Evolutionary conservation across 371 early-diverging fungal species (phyloP), one percentile per base, ranked within the genome.

Genomic region (Mucor indicus): DNA sequence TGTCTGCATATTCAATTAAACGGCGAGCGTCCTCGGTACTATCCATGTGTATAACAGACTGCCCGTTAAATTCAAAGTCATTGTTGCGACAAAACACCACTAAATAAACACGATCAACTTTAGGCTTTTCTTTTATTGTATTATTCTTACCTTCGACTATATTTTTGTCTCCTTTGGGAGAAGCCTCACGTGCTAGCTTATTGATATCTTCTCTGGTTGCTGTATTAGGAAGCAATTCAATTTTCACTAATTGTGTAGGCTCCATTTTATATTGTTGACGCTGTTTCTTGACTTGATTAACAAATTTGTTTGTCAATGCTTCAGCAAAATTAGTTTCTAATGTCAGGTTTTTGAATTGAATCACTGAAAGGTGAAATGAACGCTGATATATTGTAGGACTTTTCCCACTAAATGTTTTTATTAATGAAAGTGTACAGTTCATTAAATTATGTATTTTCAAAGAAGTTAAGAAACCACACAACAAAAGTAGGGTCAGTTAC

Each of bases 141-240:
- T 19, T 2, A 5, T 19, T 3, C 52, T 48, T 48, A 52, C 62
- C 22, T n/a, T 48, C 51, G 25, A 53, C 22, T 24, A 75, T 75
- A 13, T 44, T 44, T 19, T 60, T 66, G 33, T 70, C 75, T 24
- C 66, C 69, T 10, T 70, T 38, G 4, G 44, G 46, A 17, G 65
- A 63, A 5, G 75, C 68, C 45, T 70, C 64, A 44, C 75, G 61
- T 4, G 68, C 75, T 16, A 75, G 49, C 43, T 71, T 70, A 51
- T 50, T 47, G 5, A 75, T 57, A 46, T 75, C 75, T 36, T 75
- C 75, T 10, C 27, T 39, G 2, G 75, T 75, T 12, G 60, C 61
- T 20, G 71, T 70, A 1, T 16, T 13, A 39, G 75, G 75, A 40
- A 75, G 38, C 11, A 40, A 19, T 12, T 75, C 64, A 25, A 75